Conservation (phyloP, 2,329 filamentous ascomycete genomes). For the Epichloe brachyelytri region DNA sequence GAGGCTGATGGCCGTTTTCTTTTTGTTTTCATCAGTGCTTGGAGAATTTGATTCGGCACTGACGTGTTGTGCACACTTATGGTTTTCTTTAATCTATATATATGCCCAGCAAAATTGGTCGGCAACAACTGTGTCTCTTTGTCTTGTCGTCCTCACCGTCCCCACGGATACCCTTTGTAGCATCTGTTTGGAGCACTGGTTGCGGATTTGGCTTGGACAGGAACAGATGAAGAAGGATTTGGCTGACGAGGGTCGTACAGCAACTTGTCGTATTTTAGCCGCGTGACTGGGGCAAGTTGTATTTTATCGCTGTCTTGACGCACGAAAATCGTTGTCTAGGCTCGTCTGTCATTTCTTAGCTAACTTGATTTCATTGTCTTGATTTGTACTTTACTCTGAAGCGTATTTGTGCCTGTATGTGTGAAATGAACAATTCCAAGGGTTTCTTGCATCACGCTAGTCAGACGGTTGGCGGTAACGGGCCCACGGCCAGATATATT, state of each 20-base stretch:
- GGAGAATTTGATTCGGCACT: neutral
- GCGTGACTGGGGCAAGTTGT: slow-evolving; percentile 20
- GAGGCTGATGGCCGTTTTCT: slow-evolving; percentile 5
- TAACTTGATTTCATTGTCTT: slow-evolving; percentile 25
- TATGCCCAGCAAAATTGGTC: slow-evolving; percentile 9
- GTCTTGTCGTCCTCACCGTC: slow-evolving; percentile 12
- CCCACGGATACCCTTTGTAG: slow-evolving; percentile 17
- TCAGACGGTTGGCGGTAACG: too few species aligned
- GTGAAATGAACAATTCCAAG: neutral
- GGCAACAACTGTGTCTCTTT: slow-evolving; percentile 5
- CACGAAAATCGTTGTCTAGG: slow-evolving; percentile 16
- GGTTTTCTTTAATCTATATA: slow-evolving; percentile 11
- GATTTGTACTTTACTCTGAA: slow-evolving; percentile 6
- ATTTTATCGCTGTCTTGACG: slow-evolving; percentile 19
- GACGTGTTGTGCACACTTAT: slow-evolving; percentile 8
- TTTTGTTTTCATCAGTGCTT: slow-evolving; percentile 7
- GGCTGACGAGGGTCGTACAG: slow-evolving; percentile 16
- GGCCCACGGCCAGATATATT: too few species aligned
- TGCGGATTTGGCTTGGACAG: slow-evolving; percentile 20
- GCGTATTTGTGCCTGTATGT: slow-evolving; percentile 3
- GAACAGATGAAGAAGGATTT: slow-evolving; percentile 20
- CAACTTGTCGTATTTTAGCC: slow-evolving; percentile 29
- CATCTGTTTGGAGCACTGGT: slow-evolving; percentile 19
- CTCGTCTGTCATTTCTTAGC: slow-evolving; percentile 25
- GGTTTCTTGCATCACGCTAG: too few species aligned